Conservation (phyloP, 2,329 filamentous ascomycete species). For the Nothopassalora personata region DNA sequence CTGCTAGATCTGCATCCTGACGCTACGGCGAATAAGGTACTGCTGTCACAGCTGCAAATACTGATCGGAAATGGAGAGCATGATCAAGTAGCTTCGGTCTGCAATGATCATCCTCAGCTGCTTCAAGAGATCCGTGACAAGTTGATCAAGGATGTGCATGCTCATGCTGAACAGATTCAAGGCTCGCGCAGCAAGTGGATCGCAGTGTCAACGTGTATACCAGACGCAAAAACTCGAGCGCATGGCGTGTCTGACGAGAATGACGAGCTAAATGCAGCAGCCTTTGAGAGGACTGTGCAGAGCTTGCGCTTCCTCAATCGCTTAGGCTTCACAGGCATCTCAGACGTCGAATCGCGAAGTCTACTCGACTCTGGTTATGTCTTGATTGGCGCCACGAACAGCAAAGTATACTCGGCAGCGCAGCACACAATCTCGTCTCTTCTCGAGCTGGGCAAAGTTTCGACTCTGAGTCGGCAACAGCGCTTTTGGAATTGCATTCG, state of each 20-base stretch:
- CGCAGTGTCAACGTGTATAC: not conserved
- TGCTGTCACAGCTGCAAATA: conserved; percentile 12
- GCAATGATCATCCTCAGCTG: conserved; percentile 14
- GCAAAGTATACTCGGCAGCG: conserved; percentile 6
- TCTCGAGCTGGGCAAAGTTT: not conserved
- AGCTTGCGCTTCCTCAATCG: conserved; percentile 9
- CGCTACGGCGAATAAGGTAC: not conserved
- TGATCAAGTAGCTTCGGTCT: conserved; percentile 14
- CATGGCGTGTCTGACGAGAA: not conserved
- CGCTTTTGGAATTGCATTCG: conserved; percentile 14
- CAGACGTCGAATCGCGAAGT: not conserved
- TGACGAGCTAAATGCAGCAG: not conserved
- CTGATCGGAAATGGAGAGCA: conserved; percentile 15
- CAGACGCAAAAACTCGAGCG: not conserved
- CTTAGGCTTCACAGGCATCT: not conserved
- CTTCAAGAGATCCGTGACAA: not conserved
- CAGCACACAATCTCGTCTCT: conserved; percentile 10
- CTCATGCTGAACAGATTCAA: not conserved
- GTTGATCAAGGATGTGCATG: not conserved
- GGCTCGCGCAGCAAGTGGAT: not conserved
- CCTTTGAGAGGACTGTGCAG: not conserved
- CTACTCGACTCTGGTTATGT: conserved; percentile 13
- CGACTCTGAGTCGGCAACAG: conserved; percentile 2
- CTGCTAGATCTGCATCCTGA: conserved; percentile 15
- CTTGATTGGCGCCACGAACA: conserved; percentile 11